These are phyloP conservation scores for Melanomma pulvis-pyrius DNA, from an alignment of 495 filamentous ascomycete species.

Conservation along the genomic window DNA sequence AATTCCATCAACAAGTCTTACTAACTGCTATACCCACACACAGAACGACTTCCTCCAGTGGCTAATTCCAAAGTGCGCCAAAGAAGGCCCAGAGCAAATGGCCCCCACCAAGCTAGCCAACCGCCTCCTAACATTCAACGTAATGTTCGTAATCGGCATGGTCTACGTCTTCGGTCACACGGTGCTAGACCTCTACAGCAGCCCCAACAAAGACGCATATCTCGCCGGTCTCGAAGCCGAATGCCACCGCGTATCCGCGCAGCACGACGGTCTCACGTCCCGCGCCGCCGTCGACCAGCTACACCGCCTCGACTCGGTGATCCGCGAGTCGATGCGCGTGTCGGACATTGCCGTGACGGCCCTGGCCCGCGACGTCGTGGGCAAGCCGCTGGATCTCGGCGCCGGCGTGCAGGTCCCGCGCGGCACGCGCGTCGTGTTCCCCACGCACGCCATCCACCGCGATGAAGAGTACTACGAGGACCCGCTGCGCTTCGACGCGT, in stretches of 20 bases:
- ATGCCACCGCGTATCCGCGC: background rate
- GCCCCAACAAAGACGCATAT: background rate
- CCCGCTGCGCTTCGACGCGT: background rate
- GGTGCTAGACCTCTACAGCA: background rate
- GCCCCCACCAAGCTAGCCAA: background rate
- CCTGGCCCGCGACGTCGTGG: background rate
- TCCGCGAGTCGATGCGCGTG: background rate
- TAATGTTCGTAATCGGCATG: background rate
- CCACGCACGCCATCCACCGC: background rate
- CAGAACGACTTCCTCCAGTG: conserved; percentile 1
- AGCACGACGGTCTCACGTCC: background rate
- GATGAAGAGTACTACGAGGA: background rate
- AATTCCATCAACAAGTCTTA: no score
- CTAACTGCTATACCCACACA: background rate
- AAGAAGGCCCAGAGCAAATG: background rate
- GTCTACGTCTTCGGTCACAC: background rate
- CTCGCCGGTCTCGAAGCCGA: background rate
- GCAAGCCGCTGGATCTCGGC: background rate
- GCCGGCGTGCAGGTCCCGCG: background rate
- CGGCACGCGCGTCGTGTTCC: background rate
- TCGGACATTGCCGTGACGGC: background rate
- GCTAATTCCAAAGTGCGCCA: background rate
- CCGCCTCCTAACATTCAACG: background rate
- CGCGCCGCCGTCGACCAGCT: background rate
- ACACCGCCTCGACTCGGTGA: background rate